Evolutionary conservation across 2,329 filamentous ascomycete genomes (phyloP).

Genomic region (Arthrinium phaeospermum): DNA sequence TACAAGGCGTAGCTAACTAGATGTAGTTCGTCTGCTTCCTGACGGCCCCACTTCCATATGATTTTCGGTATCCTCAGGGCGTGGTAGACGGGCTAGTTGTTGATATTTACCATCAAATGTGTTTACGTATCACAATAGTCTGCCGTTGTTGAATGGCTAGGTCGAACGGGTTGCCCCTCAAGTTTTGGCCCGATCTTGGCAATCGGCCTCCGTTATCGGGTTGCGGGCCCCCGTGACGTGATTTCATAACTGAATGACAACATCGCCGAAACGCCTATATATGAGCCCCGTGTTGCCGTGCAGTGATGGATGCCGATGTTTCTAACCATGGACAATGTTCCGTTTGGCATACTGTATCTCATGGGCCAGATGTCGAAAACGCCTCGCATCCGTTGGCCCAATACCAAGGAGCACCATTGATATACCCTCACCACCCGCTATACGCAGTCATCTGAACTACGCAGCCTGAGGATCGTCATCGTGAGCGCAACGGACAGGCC

Average conservation of each 20-base stretch:
- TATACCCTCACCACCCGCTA: background rate
- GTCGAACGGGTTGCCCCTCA: background rate
- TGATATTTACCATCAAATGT: background rate
- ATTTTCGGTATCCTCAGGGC: background rate
- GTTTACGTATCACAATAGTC: background rate
- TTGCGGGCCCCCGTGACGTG: background rate
- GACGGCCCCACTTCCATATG: background rate
- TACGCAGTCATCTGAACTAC: background rate
- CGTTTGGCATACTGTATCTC: background rate
- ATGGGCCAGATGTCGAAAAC: background rate
- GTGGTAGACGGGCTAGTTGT: background rate
- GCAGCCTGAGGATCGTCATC: background rate
- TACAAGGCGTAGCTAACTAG: background rate
- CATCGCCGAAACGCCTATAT: background rate
- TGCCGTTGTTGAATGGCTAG: slow-evolving; percentile 7
- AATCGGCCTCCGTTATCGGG: slow-evolving; percentile 16
- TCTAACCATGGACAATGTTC: background rate
- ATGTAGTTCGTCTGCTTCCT: background rate
- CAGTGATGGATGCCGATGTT: background rate
- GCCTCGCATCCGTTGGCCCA: background rate
- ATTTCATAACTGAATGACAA: background rate
- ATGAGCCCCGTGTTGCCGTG: background rate
- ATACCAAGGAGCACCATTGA: background rate
- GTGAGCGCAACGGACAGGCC: background rate
- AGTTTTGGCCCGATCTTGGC: slow-evolving; percentile 11